Base-by-base conservation (phyloP, 1,284 basidiomycete genomes). In the Fistulinella cinereoalba region DNA sequence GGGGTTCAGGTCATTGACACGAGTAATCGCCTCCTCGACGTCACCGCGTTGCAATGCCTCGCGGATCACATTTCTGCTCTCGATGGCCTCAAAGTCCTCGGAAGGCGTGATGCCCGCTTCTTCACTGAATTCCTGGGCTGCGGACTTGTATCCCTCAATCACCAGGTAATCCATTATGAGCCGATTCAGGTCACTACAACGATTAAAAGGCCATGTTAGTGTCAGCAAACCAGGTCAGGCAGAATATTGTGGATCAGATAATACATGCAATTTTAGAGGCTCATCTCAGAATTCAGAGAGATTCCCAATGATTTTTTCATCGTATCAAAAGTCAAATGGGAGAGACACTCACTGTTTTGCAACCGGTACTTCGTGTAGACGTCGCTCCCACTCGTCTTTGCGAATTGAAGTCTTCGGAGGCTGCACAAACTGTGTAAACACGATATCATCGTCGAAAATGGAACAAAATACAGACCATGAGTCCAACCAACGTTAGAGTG, bases 161-260 rank as follows among this genome's bases (percentile, higher is more conserved):
- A 98, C 89, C 49, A 99, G 85, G 68, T 97, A 99, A 68, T 99
- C 93, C 85, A 97, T 95, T 39, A 99, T 83, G n/a, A 99, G 80
- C 5, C 87, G 81, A 67, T 99, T 97, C 51, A 99, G 73, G 67
- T 99, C 95, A 69, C 96, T 77, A 59, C 37, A 53, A 27, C 11
- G 28, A 29, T n/a, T n/a, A 28, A 34, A 37, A 56, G 38, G 18
- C 37, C 42, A 60, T 59, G 65, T 69, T 46, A 61, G 71, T 51
- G 59, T 66, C 69, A 64, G 16, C 10, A 68, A 58, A 1, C 12
- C 68, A 64, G 61, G 56, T 47, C 33, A 48, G 46, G 37, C 46
- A 25, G 29, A 55, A 44, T 49, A 56, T 48, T 34, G 53, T 37
- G 47, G 31, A 60, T 88, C 86, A 88, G 86, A 82, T 85, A 88